These are phyloP conservation scores for Calonectria multiphialidica DNA, from an alignment of 2,329 filamentous ascomycete species.

Conservation along the genomic window DNA sequence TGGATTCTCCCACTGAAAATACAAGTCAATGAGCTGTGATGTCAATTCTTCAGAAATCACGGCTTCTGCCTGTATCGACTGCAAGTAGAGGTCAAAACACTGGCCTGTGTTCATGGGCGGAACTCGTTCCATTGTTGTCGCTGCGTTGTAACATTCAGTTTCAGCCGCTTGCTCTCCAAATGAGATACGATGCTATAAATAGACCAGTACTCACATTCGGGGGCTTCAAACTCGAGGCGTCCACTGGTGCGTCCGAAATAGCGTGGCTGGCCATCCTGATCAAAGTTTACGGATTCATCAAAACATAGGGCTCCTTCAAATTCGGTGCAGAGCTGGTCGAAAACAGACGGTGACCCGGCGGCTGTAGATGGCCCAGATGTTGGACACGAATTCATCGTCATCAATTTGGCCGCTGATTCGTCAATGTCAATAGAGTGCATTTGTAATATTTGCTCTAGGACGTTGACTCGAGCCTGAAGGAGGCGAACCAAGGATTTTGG, in stretches of 20 bases:
- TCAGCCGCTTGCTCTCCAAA: not conserved
- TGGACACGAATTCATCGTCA: not conserved
- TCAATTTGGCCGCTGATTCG: not conserved
- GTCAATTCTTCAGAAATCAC: conserved; percentile 32
- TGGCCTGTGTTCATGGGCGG: not conserved
- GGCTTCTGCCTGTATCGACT: not conserved
- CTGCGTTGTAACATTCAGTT: not conserved
- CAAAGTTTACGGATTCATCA: conserved; percentile 51
- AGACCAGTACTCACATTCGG: not conserved
- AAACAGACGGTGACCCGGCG: not conserved
- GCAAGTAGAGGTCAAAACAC: not conserved
- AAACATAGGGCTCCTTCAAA: conserved; percentile 30
- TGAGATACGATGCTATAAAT: not conserved
- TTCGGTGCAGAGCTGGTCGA: conserved; percentile 33
- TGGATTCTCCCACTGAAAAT: conserved; percentile 52
- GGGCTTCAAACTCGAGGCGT: conserved; percentile 44
- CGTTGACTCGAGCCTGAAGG: conserved; percentile 6
- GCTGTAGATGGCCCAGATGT: not conserved
- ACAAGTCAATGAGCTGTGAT: conserved; percentile 45
- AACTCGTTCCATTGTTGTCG: not conserved
- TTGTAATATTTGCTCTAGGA: conserved; percentile 4
- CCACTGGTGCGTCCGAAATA: conserved; percentile 54
- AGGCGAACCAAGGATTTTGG: conserved; percentile 2
- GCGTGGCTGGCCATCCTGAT: conserved; percentile 48
- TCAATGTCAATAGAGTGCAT: conserved; percentile 13